A percentile compares a stretch with the other conserved stretches of the same genome.
Evolutionary conservation across 2,329 filamentous ascomycete species (phyloP).

Genomic region (Monosporascus sp.): DNA sequence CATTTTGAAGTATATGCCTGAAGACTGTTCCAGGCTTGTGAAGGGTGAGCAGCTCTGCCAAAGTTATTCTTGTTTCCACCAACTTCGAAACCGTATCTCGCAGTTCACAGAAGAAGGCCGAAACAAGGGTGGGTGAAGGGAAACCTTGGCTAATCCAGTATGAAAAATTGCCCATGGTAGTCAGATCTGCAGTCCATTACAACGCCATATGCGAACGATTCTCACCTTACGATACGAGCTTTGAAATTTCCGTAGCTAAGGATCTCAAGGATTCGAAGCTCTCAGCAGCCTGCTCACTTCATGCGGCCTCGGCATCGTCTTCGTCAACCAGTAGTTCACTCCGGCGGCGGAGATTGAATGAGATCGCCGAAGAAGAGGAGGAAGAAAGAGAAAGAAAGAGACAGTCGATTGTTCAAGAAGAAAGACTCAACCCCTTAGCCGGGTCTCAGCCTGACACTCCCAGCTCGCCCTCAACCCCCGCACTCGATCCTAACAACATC

Average conservation of each 20-base stretch:
- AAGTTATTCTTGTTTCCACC: too few relatives aligned
- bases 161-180: conserved; percentile 40
- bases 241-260: conserved; percentile 67
- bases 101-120: too few relatives aligned
- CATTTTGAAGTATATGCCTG: conserved; percentile 86
- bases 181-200: conserved; percentile 73
- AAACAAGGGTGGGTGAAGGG: conserved; percentile 61
- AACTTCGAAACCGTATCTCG: too few relatives aligned
- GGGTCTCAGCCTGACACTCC: conserved; percentile 15
- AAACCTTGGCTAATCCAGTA: conserved; percentile 13
- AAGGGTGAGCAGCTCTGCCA: conserved; percentile 61
- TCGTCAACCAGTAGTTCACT: conserved; percentile 80
- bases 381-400: conserved; percentile 60
- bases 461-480: conserved; percentile 27
- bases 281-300: conserved; percentile 81
- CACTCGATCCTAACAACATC: conserved; percentile 48
- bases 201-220: conserved; percentile 65
- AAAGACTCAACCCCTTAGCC: conserved; percentile 25
- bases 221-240: conserved; percentile 78
- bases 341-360: conserved; percentile 71
- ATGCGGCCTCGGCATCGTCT: conserved; percentile 80
- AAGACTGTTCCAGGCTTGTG: conserved; percentile 82
- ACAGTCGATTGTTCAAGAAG: conserved; percentile 48
- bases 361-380: conserved; percentile 90
- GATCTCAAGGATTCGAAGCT: conserved; percentile 85